These are phyloP conservation scores for Violaceomyces palustris DNA, from an alignment of 1,284 basidiomycete species.

Conservation along the genomic window DNA sequence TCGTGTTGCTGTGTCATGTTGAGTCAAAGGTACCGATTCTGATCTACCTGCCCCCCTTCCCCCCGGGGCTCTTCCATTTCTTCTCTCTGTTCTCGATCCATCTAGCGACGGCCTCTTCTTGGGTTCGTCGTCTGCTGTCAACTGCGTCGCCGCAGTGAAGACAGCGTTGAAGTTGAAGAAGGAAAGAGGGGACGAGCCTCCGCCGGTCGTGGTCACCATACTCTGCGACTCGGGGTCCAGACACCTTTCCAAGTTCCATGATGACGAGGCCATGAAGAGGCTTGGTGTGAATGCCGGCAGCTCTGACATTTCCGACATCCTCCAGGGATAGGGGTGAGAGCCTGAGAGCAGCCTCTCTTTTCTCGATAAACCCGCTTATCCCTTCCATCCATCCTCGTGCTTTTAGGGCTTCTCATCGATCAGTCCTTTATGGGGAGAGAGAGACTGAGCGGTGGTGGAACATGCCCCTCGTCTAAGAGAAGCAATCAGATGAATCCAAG, in stretches of 20 bases:
- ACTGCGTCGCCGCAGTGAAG: conserved; percentile 76
- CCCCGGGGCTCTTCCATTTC: neutral
- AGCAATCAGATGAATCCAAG: too few species aligned
- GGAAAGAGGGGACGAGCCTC: conserved; percentile 11
- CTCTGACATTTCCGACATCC: conserved; percentile 45
- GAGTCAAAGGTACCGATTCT: too few species aligned
- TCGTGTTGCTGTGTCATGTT: too few species aligned
- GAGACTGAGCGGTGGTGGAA: too few species aligned
- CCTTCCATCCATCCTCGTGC: too few species aligned
- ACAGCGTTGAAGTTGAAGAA: conserved; percentile 43
- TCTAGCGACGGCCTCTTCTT: conserved; percentile 86
- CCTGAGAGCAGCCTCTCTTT: too few species aligned
- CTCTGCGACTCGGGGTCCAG: conserved; percentile 46
- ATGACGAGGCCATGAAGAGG: conserved; percentile 27
- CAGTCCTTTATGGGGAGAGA: too few species aligned
- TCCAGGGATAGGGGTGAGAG: too few species aligned
- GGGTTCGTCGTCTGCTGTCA: conserved; percentile 93
- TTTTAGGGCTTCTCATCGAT: too few species aligned
- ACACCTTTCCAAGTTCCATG: conserved; percentile 50
- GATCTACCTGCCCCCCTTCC: too few species aligned
- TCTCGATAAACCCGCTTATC: too few species aligned
- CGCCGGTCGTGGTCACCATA: conserved; percentile 46
- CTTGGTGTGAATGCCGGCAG: conserved; percentile 27
- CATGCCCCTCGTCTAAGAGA: too few species aligned
- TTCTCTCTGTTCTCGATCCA: conserved; percentile 6